phyloP scores from a whole-genome alignment of 768 basidiomycete species.

The Rhizopogon roseolus region DNA sequence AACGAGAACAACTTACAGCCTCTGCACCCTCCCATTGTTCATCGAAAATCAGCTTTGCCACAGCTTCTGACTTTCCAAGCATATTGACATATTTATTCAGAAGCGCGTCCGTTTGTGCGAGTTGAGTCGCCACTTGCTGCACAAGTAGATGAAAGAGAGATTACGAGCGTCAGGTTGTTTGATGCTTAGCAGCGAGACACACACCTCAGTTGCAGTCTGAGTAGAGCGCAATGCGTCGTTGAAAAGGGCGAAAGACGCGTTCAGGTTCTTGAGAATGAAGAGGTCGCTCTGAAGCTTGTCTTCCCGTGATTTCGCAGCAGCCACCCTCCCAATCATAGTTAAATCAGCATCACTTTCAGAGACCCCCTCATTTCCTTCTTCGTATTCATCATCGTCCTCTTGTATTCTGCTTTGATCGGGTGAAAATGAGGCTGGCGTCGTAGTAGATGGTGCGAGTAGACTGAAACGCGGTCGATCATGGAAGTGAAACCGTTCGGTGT shows the following conservation, averaged over 20 bases:
- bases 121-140: constrained; percentile 61
- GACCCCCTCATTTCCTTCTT: constrained; percentile 8
- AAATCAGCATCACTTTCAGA: constrained; percentile 5
- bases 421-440: constrained; percentile 7
- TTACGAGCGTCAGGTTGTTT: background rate
- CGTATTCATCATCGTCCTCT: constrained; percentile 20
- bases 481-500: constrained; percentile 3
- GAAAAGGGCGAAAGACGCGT: constrained; percentile 62
- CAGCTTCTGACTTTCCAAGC: constrained; percentile 64
- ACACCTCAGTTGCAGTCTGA: constrained; percentile 66
- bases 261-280: constrained; percentile 68
- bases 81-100: constrained; percentile 72
- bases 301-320: constrained; percentile 42
- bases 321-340: constrained; percentile 19
- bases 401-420: constrained; percentile 19
- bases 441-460: constrained; percentile 25
- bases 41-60: constrained; percentile 67
- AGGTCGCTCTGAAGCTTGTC: constrained; percentile 74
- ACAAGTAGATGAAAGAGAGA: background rate
- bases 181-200: constrained; percentile 11
- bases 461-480: constrained; percentile 29
- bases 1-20: constrained; percentile 40
- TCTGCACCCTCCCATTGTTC: constrained; percentile 74
- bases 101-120: constrained; percentile 68
- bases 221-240: constrained; percentile 63